phyloP scores from a whole-genome alignment of 140 eudicot species.

The Flaveria floridana region DNA sequence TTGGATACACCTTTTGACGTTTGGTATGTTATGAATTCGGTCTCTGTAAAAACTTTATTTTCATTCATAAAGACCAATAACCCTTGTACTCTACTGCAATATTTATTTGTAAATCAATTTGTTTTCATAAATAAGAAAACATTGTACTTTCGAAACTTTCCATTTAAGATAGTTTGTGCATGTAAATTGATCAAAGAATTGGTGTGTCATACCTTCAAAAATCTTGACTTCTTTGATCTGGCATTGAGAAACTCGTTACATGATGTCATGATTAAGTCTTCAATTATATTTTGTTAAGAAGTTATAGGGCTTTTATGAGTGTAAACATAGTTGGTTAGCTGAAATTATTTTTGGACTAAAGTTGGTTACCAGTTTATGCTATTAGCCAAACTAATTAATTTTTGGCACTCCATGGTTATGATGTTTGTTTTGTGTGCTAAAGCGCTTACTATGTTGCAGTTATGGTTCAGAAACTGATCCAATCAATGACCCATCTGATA shows the following conservation, averaged over 20 bases:
- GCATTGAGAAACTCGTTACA: no score
- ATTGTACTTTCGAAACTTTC: not conserved
- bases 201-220: no score
- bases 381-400: no score
- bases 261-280: no score
- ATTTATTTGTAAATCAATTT: not conserved
- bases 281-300: no score
- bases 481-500: slow-evolving; percentile 57
- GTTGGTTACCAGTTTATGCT: no score
- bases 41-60: not conserved
- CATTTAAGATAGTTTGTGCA: no score
- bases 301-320: no score
- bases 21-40: slow-evolving; percentile 36
- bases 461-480: slow-evolving; percentile 86
- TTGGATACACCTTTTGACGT: slow-evolving; percentile 87
- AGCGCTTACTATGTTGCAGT: slow-evolving; percentile 37
- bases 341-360: no score
- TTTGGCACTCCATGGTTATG: not conserved
- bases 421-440: slow-evolving; percentile 17
- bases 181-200: no score
- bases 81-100: not conserved
- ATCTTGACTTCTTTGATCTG: no score
- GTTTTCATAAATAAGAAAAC: not conserved
- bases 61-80: not conserved
- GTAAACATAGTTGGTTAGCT: no score